Evolutionary conservation across 441 rosid species (phyloP).

Genomic region (Corymbia citriodora): DNA sequence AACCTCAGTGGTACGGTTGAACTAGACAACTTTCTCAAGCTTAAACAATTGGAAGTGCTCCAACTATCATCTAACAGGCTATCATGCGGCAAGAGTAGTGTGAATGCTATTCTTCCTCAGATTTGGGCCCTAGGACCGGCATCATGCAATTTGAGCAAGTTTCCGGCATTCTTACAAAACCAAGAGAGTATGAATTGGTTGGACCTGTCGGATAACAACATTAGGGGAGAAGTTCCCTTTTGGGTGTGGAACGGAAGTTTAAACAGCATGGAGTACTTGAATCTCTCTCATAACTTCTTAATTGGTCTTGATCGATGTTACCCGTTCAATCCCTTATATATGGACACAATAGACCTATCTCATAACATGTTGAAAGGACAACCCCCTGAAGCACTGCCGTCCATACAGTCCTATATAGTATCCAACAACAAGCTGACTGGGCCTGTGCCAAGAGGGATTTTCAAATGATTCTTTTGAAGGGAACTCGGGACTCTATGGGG

Average conservation of each 20-base stretch:
- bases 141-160: not conserved
- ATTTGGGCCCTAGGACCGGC: fast-evolving
- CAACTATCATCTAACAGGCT: fast-evolving
- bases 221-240: not conserved
- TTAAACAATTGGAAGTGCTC: fast-evolving
- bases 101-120: fast-evolving
- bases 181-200: fast-evolving
- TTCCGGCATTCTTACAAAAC: not conserved
- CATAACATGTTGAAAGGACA: not conserved
- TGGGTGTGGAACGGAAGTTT: not conserved
- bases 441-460: not conserved
- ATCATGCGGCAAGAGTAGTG: not conserved
- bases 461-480: not conserved
- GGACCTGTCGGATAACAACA: not conserved
- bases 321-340: not conserved
- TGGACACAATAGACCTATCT: fast-evolving
- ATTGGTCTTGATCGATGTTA: not conserved
- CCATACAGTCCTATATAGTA: fast-evolving
- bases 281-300: not conserved
- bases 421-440: fast-evolving
- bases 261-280: fast-evolving
- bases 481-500: fast-evolving
- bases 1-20: not conserved
- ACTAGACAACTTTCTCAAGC: not conserved
- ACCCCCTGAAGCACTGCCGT: not conserved